A percentile compares a stretch with the other conserved stretches of the same genome.
These are phyloP conservation scores for Saururus chinensis DNA, from an alignment of 164 flowering plant species.

Conservation along the genomic window DNA sequence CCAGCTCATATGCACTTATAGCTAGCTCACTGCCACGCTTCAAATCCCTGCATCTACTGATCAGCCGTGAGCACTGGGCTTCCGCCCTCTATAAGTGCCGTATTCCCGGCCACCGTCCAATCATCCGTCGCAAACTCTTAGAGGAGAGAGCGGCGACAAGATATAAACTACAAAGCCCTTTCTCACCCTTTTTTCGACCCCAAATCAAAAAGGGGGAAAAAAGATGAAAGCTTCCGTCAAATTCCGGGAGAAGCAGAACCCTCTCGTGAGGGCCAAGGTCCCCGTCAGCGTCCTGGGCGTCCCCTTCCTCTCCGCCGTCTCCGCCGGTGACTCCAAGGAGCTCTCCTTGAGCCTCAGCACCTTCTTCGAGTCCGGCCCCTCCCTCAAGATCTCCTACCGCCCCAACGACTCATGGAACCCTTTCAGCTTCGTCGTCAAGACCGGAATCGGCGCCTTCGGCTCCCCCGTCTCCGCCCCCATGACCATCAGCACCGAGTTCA, in stretches of 20 bases:
- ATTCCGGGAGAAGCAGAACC: conserved; percentile 67
- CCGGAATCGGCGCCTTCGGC: conserved; percentile 60
- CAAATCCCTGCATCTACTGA: no score
- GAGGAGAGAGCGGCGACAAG: no score
- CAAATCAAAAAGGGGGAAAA: no score
- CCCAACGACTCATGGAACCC: conserved; percentile 67
- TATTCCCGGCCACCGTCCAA: no score
- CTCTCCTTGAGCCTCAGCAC: conserved; percentile 47
- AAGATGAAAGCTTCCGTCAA: conserved; percentile 69
- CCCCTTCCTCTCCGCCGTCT: conserved; percentile 56
- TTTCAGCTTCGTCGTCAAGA: conserved; percentile 45
- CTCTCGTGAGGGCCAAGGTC: conserved; percentile 52
- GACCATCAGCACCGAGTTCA: conserved; percentile 67
- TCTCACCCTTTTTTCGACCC: no score
- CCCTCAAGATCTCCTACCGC: conserved; percentile 41
- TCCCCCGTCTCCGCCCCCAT: conserved; percentile 53
- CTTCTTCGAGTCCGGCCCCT: conserved; percentile 60
- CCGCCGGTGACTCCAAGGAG: conserved; percentile 60
- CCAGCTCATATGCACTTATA: no score
- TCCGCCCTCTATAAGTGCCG: no score
- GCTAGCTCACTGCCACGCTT: no score
- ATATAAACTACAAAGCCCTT: no score
- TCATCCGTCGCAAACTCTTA: no score
- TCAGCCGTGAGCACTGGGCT: no score
- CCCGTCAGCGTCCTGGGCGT: conserved; percentile 53